Conservation (phyloP, 306 rosid genomes). For the Gastrolobium bilobum region DNA sequence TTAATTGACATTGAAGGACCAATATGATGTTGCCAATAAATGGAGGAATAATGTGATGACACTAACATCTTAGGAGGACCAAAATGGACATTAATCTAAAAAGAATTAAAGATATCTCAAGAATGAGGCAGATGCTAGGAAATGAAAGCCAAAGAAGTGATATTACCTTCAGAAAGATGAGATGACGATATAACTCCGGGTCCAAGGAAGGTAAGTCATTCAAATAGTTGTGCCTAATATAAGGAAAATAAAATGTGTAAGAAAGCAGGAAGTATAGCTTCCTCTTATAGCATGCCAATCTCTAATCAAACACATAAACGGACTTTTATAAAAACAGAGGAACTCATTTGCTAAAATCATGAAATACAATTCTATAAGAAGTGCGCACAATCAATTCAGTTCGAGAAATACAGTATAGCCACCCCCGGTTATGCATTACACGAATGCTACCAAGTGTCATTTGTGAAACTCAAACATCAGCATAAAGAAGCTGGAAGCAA, state of each 20-base stretch:
- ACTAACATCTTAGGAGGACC: neutral
- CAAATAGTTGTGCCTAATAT: constrained; percentile 87
- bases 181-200: constrained; percentile 96
- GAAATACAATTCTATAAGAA: constrained; percentile 21
- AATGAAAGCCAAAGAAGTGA: constrained; percentile 32
- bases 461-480: constrained; percentile 26
- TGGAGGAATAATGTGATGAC: constrained; percentile 27
- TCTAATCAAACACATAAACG: constrained; percentile 7
- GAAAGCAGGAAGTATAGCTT: constrained; percentile 37
- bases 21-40: constrained; percentile 14
- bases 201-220: constrained; percentile 98
- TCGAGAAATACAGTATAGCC: constrained; percentile 15
- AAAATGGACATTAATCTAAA: neutral
- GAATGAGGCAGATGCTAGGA: constrained; percentile 41
- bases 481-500: constrained; percentile 23
- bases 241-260: constrained; percentile 27
- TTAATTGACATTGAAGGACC: neutral
- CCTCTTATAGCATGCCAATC: constrained; percentile 33
- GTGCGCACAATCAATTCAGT: constrained; percentile 20
- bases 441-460: constrained; percentile 32
- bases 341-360: constrained; percentile 14
- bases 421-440: neutral
- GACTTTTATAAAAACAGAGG: constrained; percentile 22
- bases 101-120: constrained; percentile 18
- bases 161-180: constrained; percentile 90